Evolutionary conservation across 208 protist genomes (phyloP).

Genomic region (Trypanosoma congolense): DNA sequence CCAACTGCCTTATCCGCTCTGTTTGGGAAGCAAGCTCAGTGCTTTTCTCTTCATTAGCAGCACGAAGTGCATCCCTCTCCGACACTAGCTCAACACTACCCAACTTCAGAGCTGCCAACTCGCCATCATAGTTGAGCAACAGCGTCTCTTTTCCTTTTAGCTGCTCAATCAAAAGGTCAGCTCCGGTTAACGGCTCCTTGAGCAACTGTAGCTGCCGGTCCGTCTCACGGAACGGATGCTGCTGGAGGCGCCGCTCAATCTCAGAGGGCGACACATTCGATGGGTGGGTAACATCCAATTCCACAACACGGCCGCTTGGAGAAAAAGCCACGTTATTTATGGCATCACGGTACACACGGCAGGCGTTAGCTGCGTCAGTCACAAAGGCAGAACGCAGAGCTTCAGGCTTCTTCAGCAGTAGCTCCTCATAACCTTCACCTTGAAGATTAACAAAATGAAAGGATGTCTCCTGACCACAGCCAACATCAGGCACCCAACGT

Average conservation of each 20-base stretch:
- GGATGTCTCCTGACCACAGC: not conserved
- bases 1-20: not conserved
- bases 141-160: too few species aligned
- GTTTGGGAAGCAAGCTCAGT: not conserved
- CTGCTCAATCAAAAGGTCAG: not conserved
- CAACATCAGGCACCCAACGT: not conserved
- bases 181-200: not conserved
- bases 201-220: not conserved
- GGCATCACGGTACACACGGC: slow-evolving; percentile 1
- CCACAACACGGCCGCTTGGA: not conserved
- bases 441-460: slow-evolving; percentile 4
- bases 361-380: slow-evolving; percentile 5
- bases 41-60: not conserved
- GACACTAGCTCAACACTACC: too few species aligned
- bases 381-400: slow-evolving; percentile 9
- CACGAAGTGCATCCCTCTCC: not conserved
- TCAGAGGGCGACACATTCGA: not conserved
- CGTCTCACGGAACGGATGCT: slow-evolving; percentile 2
- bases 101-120: too few species aligned
- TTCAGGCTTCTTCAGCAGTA: slow-evolving; percentile 3
- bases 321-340: slow-evolving; percentile 10
- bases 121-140: too few species aligned
- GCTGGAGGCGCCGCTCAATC: not conserved
- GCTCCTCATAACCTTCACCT: not conserved
- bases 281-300: slow-evolving; percentile 12